Percentiles rank a stretch among this genome's conserved stretches.
phyloP scores from a whole-genome alignment of 805 yeast genomes.

The Pichia nakasei region DNA sequence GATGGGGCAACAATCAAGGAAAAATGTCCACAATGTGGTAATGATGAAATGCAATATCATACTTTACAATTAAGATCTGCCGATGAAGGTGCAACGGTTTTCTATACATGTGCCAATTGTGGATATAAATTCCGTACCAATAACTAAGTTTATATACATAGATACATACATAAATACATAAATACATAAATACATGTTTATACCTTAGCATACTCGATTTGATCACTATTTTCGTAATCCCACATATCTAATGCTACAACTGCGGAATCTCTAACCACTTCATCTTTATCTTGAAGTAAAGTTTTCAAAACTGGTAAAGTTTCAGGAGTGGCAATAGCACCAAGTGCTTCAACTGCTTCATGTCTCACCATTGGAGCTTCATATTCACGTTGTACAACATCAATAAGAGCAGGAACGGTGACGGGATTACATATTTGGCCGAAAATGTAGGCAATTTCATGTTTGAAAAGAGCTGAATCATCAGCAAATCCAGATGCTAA shows the following conservation, averaged over 20 bases:
- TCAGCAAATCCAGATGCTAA: slow-evolving; percentile 86
- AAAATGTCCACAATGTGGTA: slow-evolving; percentile 97
- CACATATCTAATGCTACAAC: slow-evolving; percentile 97
- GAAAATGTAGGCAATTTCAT: slow-evolving; percentile 96
- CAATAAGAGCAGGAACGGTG: slow-evolving; percentile 78
- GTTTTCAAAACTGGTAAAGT: slow-evolving; percentile 80
- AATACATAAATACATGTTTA: background rate
- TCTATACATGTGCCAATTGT: slow-evolving; percentile 91
- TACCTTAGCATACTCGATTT: slow-evolving; percentile 61
- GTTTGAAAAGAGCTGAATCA: slow-evolving; percentile 89
- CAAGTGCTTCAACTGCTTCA: slow-evolving; percentile 98
- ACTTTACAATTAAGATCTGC: slow-evolving; percentile 95
- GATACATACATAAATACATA: background rate
- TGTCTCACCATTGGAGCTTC: slow-evolving; percentile 99
- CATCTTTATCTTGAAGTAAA: slow-evolving; percentile 72
- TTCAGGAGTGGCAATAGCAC: slow-evolving; percentile 93
- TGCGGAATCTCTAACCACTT: slow-evolving; percentile 93
- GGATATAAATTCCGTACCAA: slow-evolving; percentile 92
- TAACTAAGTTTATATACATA: slow-evolving; percentile 36
- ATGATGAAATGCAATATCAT: slow-evolving; percentile 97
- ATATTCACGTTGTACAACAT: slow-evolving; percentile 62
- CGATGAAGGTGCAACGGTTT: slow-evolving; percentile 99
- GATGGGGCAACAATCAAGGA: slow-evolving; percentile 97
- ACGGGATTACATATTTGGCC: slow-evolving; percentile 95
- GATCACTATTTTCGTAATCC: slow-evolving; percentile 82